Base-by-base conservation (phyloP, 495 filamentous ascomycete genomes). In the Thermothielavioides terrestris region DNA sequence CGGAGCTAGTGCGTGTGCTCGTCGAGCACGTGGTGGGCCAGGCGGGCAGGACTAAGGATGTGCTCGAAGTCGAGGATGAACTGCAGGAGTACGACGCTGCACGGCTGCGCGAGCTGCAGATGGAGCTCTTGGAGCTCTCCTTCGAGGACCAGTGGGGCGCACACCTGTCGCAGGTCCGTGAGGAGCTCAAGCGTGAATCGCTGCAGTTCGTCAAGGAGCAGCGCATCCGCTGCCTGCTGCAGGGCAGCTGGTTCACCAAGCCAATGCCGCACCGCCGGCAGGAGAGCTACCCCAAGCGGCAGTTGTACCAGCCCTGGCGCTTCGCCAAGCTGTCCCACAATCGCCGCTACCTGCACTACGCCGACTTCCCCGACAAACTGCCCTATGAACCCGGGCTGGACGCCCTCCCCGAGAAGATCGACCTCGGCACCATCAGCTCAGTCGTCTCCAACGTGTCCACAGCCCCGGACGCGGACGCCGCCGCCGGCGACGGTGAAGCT, bases 171-270 rank as follows among this genome's bases (percentile, higher is more conserved):
- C 88, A 94, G 64, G 88, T 96, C 11, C 84, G 90, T n/a, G 88
- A 95, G 37, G 87, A 95, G 67, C 72, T 97, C 10, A 85, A 91
- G 54, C 82, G 90, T 55, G 92, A 98, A 61, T 89, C 92, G 18
- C 68, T 94, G 32, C 87, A 94, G 57, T 98, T 98, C 59, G 84
- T 97, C 60, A 95, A 92, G 61, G 92, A 98, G 65, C 92, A 98
- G 64, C 82, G 92, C 39, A 86, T 96, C 46, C 79, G 94, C n/a
- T 96, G 88, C 63, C 73, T 99, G 12, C 73, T 96, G 11, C 78
- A 85, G 49, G 92, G 92, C 22, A 80, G 83, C 18, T 99, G 94
- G 94, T 97, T 99, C 60, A 78, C 85, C 6, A 78, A 84, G 46
- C 72, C 67, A 17, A 61, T 57, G 18, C 62, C 66, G 26, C 68